Evolutionary conservation across 2,329 filamentous ascomycete species (phyloP), one percentile per base, ranked within the genome.

Genomic region (Ceratocystiopsis sp.): DNA sequence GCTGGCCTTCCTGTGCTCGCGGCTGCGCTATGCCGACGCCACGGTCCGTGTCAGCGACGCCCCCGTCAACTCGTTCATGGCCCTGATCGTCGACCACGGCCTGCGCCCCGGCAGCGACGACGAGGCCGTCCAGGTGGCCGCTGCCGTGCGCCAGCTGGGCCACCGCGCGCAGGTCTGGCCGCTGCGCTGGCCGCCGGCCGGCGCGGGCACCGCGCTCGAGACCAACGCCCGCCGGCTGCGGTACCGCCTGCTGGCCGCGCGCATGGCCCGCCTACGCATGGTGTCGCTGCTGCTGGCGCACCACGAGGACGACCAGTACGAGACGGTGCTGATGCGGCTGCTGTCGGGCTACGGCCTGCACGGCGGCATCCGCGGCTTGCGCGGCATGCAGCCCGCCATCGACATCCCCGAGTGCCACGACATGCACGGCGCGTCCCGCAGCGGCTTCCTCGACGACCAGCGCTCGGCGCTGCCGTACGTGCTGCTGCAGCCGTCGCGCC

Each of bases 231-330:
- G 91, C 19, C 71, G 61, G 18, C 65, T 80, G 33, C 76, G 91
- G 14, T 96, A 87, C 58, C 78, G 74, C 48, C 64, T 67, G 1
- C 59, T 96, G 1, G 87, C 82, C 1, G 55, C 52, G 14, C 66
- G 69, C 9, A 86, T 82, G 55, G 58, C 59, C 15, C 56, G 61
- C 1, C 51, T 62, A 7, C 56, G 61, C 0, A 71, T 82, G 4
- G 61, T 59, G 5, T 72, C 73, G 17, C 57, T 96, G 2, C 69
- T 95, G 35, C 64, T 93, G 25, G 91, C 80, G 4, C 91, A 98
- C 56, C 91, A 98, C 57, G 67, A 72, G 48, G 87, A 95, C 54
- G 91, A 98, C 54, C 84, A 91, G 55, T 81, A 86, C 44, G 91
- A 98, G 62, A 95, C 87, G 0, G 69, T 93, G 4, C 61, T 96